Evolutionary conservation across 805 yeast species (phyloP).

Genomic region (Nakazawaea ernobii): DNA sequence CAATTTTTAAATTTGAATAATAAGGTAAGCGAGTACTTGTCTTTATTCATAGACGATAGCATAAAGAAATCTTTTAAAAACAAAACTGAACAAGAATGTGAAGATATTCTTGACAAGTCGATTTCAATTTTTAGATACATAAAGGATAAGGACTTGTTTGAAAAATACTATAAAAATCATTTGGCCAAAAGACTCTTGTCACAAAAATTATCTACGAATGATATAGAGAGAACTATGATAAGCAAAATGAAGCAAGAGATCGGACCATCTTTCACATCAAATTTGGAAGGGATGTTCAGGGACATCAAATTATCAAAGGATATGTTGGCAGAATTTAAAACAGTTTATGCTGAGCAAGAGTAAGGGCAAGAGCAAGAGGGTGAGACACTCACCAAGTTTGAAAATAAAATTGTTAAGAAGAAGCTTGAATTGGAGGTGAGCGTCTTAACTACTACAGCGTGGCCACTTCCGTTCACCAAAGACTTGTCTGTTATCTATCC

Average conservation of each 20-base stretch:
- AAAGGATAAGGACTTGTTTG: slow-evolving; percentile 81
- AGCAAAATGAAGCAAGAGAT: slow-evolving; percentile 66
- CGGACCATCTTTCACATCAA: slow-evolving; percentile 74
- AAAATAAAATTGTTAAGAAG: slow-evolving; percentile 13
- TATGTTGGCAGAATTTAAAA: slow-evolving; percentile 33
- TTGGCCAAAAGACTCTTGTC: slow-evolving; percentile 72
- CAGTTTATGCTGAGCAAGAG: slow-evolving; percentile 13
- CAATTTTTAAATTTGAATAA: slow-evolving; percentile 50
- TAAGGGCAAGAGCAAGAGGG: slow-evolving; percentile 3
- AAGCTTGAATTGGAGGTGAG: slow-evolving; percentile 40
- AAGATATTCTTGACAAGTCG: slow-evolving; percentile 46
- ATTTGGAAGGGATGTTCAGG: slow-evolving; percentile 80
- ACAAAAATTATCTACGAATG: slow-evolving; percentile 39
- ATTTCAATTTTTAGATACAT: slow-evolving; percentile 61
- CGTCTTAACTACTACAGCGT: slow-evolving; percentile 54
- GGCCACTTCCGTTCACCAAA: slow-evolving; percentile 55
- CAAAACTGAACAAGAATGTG: slow-evolving; percentile 38
- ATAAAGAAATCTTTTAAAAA: slow-evolving; percentile 45
- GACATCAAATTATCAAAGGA: slow-evolving; percentile 63
- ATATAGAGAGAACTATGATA: slow-evolving; percentile 65
- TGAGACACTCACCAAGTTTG: slow-evolving; percentile 9
- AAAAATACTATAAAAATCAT: slow-evolving; percentile 78
- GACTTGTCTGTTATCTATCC: slow-evolving; percentile 36
- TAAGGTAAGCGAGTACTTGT: slow-evolving; percentile 47
- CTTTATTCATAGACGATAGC: slow-evolving; percentile 53